phyloP scores from a whole-genome alignment of 2,329 filamentous ascomycete genomes.

The Diplocarpon mali region DNA sequence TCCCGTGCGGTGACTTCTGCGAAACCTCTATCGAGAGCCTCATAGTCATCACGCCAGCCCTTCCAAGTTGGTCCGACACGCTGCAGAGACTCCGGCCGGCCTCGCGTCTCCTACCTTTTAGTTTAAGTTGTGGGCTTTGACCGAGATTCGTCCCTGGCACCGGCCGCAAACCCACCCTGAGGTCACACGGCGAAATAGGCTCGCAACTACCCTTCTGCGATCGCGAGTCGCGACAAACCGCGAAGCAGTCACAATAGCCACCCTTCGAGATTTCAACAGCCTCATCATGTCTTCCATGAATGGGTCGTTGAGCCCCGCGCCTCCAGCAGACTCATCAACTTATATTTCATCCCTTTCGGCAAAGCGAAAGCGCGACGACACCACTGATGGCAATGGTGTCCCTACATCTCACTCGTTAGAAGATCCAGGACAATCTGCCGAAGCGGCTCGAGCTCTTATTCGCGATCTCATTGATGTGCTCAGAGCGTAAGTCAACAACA shows the following conservation, averaged over 20 bases:
- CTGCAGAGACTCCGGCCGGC: background rate
- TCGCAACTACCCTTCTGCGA: conserved; percentile 2
- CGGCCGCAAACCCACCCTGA: background rate
- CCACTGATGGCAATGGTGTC: conserved; percentile 29
- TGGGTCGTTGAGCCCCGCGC: conserved; percentile 31
- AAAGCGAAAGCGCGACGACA: conserved; percentile 50
- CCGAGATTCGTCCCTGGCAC: background rate
- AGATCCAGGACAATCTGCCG: conserved; percentile 14
- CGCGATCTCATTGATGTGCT: conserved; percentile 34
- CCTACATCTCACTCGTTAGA: conserved; percentile 14
- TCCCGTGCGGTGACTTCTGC: no score
- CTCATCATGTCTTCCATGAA: conserved; percentile 29
- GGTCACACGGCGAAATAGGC: conserved; percentile 6
- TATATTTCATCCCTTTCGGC: conserved; percentile 27
- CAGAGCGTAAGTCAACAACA: conserved; percentile 30
- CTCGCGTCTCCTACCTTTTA: background rate
- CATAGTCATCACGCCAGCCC: no score
- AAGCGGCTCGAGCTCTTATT: conserved; percentile 30
- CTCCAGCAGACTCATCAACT: conserved; percentile 20
- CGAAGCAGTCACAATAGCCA: conserved; percentile 5
- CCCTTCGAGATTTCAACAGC: conserved; percentile 1
- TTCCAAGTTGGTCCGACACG: no score
- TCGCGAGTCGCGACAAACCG: conserved; percentile 9
- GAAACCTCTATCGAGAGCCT: no score
- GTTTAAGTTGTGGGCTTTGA: background rate